phyloP scores from a whole-genome alignment of 2,329 filamentous ascomycete species.

The Lasiodiplodia citricola region DNA sequence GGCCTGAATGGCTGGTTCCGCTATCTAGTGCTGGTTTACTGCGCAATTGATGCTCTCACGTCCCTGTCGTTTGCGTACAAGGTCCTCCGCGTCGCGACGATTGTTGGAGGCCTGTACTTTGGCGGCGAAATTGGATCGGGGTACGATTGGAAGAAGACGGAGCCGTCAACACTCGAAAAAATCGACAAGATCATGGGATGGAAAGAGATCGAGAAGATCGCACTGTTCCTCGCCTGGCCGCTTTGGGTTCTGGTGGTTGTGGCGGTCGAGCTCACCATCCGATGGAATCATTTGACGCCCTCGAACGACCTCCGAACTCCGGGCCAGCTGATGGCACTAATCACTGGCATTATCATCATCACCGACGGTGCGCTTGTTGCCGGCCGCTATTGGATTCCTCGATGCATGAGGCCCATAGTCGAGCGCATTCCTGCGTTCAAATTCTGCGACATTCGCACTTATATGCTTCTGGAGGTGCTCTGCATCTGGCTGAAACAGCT shows the following conservation, averaged over 20 bases:
- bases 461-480: no score
- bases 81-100: no score
- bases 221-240: neutral
- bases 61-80: neutral
- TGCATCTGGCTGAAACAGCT: no score
- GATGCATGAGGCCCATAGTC: no score
- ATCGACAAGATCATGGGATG: no score
- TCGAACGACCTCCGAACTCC: neutral
- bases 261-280: neutral
- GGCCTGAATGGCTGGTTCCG: neutral
- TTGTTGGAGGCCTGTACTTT: no score
- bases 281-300: neutral
- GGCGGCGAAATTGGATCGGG: fast-evolving
- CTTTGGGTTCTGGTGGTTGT: neutral
- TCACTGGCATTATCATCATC: neutral
- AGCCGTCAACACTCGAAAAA: no score
- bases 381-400: no score
- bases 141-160: no score
- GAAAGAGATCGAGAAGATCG: no score
- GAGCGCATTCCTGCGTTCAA: no score
- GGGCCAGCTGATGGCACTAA: neutral
- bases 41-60: neutral
- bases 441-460: no score
- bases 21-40: neutral
- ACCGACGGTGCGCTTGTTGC: neutral